Evolutionary conservation across 2,329 filamentous ascomycete genomes (phyloP).

Genomic region (Clonostachys rosea): DNA sequence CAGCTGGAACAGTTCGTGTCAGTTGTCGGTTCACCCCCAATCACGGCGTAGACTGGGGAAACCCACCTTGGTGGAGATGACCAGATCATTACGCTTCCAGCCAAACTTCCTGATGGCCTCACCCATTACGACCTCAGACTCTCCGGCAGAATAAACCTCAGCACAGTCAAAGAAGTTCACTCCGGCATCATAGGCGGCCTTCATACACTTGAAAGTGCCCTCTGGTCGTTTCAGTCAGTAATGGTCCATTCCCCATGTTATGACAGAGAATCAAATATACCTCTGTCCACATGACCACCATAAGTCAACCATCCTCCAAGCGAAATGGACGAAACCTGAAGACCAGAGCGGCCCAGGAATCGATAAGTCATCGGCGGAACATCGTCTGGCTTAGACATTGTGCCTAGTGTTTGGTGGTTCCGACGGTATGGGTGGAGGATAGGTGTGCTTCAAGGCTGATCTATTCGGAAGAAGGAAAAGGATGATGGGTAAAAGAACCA

Average conservation of each 20-base stretch:
- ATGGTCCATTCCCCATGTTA: neutral
- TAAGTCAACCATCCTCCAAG: conserved; percentile 72
- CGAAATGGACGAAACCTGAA: conserved; percentile 70
- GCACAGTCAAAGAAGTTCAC: conserved; percentile 62
- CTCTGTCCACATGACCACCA: conserved; percentile 66
- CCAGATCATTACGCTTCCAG: conserved; percentile 57
- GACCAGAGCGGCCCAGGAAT: conserved; percentile 64
- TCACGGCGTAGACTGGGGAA: neutral
- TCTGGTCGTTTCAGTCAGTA: conserved; percentile 13
- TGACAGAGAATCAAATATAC: conserved; percentile 27
- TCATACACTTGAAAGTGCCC: conserved; percentile 53
- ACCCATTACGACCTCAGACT: conserved; percentile 61
- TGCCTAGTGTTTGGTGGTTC: conserved; percentile 3
- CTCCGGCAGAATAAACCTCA: conserved; percentile 51
- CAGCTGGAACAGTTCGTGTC: conserved; percentile 33
- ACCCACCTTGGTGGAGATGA: conserved; percentile 54
- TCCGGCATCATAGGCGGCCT: conserved; percentile 53
- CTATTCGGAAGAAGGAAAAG: no score
- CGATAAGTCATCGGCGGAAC: conserved; percentile 62
- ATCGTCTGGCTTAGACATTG: conserved; percentile 33
- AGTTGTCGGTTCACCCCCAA: neutral
- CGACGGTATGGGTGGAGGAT: neutral
- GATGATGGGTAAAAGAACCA: no score
- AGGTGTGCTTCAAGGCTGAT: no score
- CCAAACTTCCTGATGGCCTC: conserved; percentile 54